Percentiles rank a stretch among this genome's conserved stretches.
These are phyloP conservation scores for Quercus mongolica DNA, from an alignment of 306 rosid genomes.

Conservation along the genomic window DNA sequence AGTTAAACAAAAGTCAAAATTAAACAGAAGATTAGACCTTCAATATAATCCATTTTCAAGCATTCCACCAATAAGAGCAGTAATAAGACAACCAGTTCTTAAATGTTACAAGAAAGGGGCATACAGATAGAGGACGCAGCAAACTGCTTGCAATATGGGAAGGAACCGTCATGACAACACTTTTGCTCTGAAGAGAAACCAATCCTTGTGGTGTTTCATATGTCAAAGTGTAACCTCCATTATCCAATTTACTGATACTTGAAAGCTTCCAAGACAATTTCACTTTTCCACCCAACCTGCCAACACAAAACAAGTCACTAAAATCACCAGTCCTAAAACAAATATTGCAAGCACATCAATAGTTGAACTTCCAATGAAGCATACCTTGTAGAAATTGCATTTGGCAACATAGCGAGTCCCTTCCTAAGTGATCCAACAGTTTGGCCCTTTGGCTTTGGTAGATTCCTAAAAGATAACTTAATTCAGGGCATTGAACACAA, in stretches of 20 bases:
- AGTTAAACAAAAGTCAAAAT: background rate
- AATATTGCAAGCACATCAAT: background rate
- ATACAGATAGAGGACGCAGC: slow-evolving; percentile 80
- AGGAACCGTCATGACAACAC: slow-evolving; percentile 90
- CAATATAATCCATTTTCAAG: slow-evolving; percentile 3
- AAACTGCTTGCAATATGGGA: slow-evolving; percentile 76
- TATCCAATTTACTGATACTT: slow-evolving; percentile 62
- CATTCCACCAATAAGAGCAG: slow-evolving; percentile 13
- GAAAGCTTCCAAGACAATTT: slow-evolving; percentile 92
- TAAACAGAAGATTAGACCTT: slow-evolving; percentile 13
- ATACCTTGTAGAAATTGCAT: slow-evolving; percentile 82
- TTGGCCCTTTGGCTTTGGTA: slow-evolving; percentile 94
- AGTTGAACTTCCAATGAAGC: background rate
- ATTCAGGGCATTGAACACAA: slow-evolving; percentile 32
- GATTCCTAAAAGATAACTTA: slow-evolving; percentile 56
- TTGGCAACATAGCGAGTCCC: slow-evolving; percentile 89
- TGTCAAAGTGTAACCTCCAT: slow-evolving; percentile 66
- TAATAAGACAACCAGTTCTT: slow-evolving; percentile 11
- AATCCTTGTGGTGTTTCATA: slow-evolving; percentile 90
- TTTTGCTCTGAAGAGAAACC: slow-evolving; percentile 63
- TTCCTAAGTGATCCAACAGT: slow-evolving; percentile 93
- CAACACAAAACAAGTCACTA: slow-evolving; percentile 27
- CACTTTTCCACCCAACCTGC: slow-evolving; percentile 81
- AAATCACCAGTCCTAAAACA: background rate
- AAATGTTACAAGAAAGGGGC: slow-evolving; percentile 31